Conservation (phyloP, 331 rosid species). For the Quercus phellos region DNA sequence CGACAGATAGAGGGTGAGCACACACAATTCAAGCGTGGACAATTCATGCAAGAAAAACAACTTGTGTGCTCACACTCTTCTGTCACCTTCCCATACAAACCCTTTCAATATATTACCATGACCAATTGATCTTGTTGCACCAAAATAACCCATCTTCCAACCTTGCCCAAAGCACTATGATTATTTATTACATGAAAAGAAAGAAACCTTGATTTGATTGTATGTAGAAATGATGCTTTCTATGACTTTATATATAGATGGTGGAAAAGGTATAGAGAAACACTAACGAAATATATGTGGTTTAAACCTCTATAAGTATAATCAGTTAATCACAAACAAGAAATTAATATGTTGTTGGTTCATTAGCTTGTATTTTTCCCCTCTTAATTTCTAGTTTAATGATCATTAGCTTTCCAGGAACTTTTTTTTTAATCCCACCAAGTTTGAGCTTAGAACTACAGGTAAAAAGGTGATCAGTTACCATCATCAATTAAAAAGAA, state of each 20-base stretch:
- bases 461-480: not conserved
- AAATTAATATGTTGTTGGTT: not conserved
- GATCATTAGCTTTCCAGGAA: not conserved
- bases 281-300: not conserved
- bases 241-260: not conserved
- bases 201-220: not conserved
- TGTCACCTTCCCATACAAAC: constrained; percentile 24
- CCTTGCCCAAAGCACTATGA: not conserved
- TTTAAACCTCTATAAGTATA: not conserved
- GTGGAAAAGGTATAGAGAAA: not conserved
- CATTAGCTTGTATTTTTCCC: not conserved
- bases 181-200: not conserved
- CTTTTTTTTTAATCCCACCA: not conserved
- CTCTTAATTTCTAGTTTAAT: not conserved
- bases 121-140: not conserved
- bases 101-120: not conserved
- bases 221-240: not conserved
- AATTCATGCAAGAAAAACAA: constrained; percentile 24
- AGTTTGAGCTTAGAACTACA: not conserved
- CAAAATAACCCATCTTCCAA: not conserved
- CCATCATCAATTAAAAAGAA: not conserved
- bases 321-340: not conserved
- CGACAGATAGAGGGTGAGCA: constrained; percentile 28
- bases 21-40: constrained; percentile 21
- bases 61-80: constrained; percentile 37